A percentile compares a stretch with the other conserved stretches of the same genome.
phyloP scores from a whole-genome alignment of 176 grass and related monocot genomes.

The Phyllostachys edulis region DNA sequence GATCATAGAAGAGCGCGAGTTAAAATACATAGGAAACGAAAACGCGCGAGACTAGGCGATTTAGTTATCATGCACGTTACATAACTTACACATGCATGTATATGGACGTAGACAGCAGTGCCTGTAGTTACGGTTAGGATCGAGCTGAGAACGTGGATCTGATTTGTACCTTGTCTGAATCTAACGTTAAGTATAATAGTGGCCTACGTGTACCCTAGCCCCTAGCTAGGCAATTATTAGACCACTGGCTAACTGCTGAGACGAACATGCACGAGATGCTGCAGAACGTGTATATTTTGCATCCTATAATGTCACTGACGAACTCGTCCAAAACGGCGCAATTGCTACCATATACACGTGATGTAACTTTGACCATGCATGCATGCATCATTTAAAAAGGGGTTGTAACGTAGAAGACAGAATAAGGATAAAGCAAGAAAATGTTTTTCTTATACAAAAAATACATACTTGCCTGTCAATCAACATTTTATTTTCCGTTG shows the following conservation, averaged over 20 bases:
- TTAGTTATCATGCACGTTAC: background rate
- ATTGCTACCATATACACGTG: background rate
- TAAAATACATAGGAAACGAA: too few relatives aligned
- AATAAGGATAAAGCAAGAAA: background rate
- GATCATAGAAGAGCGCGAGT: too few relatives aligned
- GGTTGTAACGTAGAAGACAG: background rate
- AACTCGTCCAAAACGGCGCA: background rate
- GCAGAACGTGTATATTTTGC: background rate
- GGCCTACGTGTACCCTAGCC: slow-evolving; percentile 6
- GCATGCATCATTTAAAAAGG: background rate
- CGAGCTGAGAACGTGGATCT: slow-evolving; percentile 18
- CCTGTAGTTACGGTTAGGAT: background rate
- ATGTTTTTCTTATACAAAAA: background rate
- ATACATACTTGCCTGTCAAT: background rate
- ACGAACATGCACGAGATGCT: slow-evolving; percentile 7
- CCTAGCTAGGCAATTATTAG: slow-evolving; percentile 2
- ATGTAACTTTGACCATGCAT: background rate
- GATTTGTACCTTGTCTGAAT: background rate
- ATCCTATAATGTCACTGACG: background rate
- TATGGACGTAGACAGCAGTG: background rate
- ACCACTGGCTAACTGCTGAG: slow-evolving; percentile 31
- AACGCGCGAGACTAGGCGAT: background rate
- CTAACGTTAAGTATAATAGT: slow-evolving; percentile 21
- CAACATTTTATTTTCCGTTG: background rate
- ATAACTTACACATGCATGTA: background rate